Evolutionary conservation across 148 eudicot genomes (phyloP), one percentile per base, ranked within the genome.

Genomic region (Chenopodium quinoa): DNA sequence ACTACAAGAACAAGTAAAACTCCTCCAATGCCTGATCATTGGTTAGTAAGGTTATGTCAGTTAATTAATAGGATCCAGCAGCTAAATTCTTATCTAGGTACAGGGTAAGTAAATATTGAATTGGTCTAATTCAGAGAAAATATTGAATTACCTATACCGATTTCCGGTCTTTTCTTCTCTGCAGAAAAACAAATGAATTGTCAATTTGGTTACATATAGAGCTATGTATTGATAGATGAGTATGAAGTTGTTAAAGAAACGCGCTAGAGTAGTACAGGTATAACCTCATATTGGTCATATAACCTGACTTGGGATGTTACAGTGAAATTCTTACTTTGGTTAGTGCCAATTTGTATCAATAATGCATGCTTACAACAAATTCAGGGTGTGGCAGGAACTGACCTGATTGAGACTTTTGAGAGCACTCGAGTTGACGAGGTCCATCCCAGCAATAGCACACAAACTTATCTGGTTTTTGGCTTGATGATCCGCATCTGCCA

Each of bases 1-100:
- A 75, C 46, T 50, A 64, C 64, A 54, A 78, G 58, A 23, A 27
- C 23, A 19, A 85, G 71, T 52, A 76, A 11, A 20, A 75, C 76
- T 23, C 80, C 76, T 23, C 76, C 60, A 27, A 71, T 74, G 71
- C 86, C 89, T 44, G 79, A 60, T 60, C 7, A 11, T 52, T 46
- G 46, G 9, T 62, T 6, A 20, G 37, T 34, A 34, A 29, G 79
- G 71, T 63, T 40, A n/a, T 37, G 47, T 62, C 47, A 46, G 44
- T 78, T 23, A 62, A 46, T 60, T 78, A 1, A 40, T 22, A 60
- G 62, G 62, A 22, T 32, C 44, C 29, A 34, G 4, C 52, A 65
- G 27, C 44, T 17, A 32, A 14, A 20, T 76, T 31, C 37, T 34
- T 34, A 11, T 25, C 14, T 19, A 66, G 14, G 37, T 46, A 78